Conservation (phyloP, 331 rosid genomes). For the Malus hybrid region DNA sequence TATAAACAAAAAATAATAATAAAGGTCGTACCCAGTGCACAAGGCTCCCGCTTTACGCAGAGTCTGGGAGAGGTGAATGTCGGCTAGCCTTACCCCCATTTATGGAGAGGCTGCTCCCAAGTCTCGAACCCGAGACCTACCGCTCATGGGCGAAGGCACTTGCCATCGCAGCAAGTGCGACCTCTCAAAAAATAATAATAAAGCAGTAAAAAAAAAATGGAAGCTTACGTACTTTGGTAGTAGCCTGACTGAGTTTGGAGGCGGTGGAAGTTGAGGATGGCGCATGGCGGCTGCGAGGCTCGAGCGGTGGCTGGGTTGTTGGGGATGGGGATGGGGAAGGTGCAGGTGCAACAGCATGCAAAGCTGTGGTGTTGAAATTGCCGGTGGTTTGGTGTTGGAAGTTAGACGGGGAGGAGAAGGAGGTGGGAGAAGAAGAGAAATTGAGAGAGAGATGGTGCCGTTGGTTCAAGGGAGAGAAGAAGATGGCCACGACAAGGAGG, state of each 20-base stretch:
- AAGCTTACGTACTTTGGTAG: neutral
- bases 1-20: no score
- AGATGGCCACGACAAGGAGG: neutral
- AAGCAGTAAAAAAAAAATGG: neutral
- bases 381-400: neutral
- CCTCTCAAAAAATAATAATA: no score
- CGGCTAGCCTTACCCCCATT: no score
- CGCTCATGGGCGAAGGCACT: no score
- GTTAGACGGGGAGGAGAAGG: neutral
- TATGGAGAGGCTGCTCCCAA: no score
- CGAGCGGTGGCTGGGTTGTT: neutral
- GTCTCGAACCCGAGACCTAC: no score
- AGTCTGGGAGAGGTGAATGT: no score
- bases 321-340: neutral
- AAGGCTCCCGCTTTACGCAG: no score
- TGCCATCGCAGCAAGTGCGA: no score
- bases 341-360: neutral
- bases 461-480: constrained; percentile 1
- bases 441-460: neutral
- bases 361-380: neutral
- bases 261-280: neutral
- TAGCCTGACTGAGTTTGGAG: neutral
- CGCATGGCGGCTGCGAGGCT: neutral
- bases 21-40: no score
- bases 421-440: neutral